Percentiles rank a stretch among this genome's conserved stretches.
Conservation (phyloP, 2,329 filamentous ascomycete species). For the Scorias spongiosa region DNA sequence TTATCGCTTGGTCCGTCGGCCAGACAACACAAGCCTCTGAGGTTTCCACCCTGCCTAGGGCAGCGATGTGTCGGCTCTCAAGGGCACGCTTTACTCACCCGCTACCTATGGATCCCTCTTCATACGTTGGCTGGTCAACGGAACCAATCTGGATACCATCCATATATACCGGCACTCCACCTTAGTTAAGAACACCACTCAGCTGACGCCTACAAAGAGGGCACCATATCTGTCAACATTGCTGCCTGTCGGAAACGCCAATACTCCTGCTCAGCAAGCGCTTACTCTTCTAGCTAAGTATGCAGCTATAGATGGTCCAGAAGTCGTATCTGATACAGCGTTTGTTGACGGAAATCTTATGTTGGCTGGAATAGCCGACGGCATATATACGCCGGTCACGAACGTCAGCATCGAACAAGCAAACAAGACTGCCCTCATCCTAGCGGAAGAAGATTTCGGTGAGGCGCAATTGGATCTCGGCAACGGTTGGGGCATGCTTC, state of each 20-base stretch:
- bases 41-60: background rate
- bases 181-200: background rate
- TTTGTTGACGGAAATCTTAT: background rate
- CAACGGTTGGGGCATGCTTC: slow-evolving; percentile 6
- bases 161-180: slow-evolving; percentile 4
- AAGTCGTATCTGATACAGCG: background rate
- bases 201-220: background rate
- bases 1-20: slow-evolving; percentile 3
- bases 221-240: slow-evolving; percentile 1
- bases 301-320: background rate
- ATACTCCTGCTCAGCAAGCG: slow-evolving; percentile 4
- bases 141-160: slow-evolving; percentile 4
- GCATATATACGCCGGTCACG: slow-evolving; percentile 1
- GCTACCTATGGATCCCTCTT: slow-evolving; percentile 6
- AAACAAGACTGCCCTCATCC: slow-evolving; percentile 2
- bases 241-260: background rate
- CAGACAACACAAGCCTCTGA: background rate
- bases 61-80: background rate
- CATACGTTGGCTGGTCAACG: slow-evolving; percentile 7
- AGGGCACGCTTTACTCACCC: slow-evolving; percentile 4
- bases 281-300: slow-evolving; percentile 3
- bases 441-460: background rate
- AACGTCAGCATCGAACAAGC: slow-evolving; percentile 3
- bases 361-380: slow-evolving; percentile 3
- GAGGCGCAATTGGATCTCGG: slow-evolving; percentile 1